A percentile compares a stretch with the other conserved stretches of the same genome.
phyloP scores from a whole-genome alignment of 345 rosid species.

The Camelina laxa region DNA sequence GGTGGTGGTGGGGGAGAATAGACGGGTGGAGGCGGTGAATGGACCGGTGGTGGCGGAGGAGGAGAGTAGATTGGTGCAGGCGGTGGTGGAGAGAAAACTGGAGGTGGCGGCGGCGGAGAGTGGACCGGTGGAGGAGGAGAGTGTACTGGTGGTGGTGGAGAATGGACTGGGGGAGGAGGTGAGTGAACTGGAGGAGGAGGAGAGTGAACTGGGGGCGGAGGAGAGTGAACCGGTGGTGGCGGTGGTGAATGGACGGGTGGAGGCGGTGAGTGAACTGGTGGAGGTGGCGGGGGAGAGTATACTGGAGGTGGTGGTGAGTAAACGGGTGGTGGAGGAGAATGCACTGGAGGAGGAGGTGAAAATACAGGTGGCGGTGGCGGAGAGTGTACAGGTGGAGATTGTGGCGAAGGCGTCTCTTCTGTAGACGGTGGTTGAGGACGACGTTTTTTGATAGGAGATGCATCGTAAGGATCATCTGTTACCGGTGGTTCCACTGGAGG shows the following conservation, averaged over 20 bases:
- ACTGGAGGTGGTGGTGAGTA: constrained; percentile 28
- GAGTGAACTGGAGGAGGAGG: constrained; percentile 25
- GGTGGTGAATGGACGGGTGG: constrained; percentile 34
- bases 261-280: constrained; percentile 29
- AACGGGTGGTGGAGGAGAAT: constrained; percentile 29
- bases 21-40: constrained; percentile 35
- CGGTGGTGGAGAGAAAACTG: constrained; percentile 28
- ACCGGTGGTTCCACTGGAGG: constrained; percentile 34
- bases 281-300: constrained; percentile 34
- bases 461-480: constrained; percentile 35
- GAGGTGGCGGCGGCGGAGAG: constrained; percentile 38
- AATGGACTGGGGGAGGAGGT: constrained; percentile 23
- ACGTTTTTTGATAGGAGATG: constrained; percentile 37
- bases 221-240: constrained; percentile 24
- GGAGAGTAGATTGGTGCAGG: constrained; percentile 40
- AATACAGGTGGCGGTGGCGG: constrained; percentile 29
- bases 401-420: constrained; percentile 34
- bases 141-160: constrained; percentile 9
- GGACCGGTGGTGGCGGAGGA: constrained; percentile 35
- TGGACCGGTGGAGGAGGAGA: constrained; percentile 31
- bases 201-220: not conserved
- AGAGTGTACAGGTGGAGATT: constrained; percentile 27
- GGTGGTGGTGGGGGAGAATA: constrained; percentile 44
- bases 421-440: constrained; percentile 39
- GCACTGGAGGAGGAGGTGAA: constrained; percentile 21